These are phyloP conservation scores for Turritis glabra DNA, from an alignment of 345 rosid genomes.

Conservation along the genomic window DNA sequence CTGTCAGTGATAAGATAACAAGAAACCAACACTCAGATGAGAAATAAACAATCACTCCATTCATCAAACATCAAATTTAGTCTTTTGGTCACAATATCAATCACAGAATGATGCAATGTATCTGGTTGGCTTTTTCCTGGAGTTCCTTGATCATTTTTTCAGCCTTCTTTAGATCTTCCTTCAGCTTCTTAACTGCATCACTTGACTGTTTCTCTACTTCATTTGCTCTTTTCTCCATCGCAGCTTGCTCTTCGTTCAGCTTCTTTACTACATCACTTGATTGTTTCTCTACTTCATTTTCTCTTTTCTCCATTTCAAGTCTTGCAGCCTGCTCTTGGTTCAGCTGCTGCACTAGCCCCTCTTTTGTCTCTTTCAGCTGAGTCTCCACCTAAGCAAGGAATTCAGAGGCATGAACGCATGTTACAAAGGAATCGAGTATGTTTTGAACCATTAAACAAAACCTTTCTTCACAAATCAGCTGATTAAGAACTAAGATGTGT, in stretches of 20 bases:
- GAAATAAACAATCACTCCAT: no score
- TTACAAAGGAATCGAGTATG: neutral
- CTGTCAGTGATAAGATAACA: neutral
- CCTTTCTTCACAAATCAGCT: neutral
- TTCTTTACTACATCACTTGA: constrained; percentile 55
- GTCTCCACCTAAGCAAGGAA: constrained; percentile 53
- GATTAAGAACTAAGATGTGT: no score
- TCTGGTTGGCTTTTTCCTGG: constrained; percentile 38
- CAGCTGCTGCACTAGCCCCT: constrained; percentile 59
- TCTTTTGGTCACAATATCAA: neutral
- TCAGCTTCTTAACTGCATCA: neutral
- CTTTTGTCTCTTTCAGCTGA: constrained; percentile 53
- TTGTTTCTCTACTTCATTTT: constrained; percentile 46
- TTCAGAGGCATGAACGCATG: neutral
- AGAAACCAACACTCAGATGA: neutral
- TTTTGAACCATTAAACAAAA: neutral
- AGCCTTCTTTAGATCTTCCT: constrained; percentile 57
- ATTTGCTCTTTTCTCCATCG: constrained; percentile 27
- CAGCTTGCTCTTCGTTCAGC: constrained; percentile 33
- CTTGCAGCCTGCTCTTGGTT: constrained; percentile 73
- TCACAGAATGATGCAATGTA: constrained; percentile 64
- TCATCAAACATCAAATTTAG: neutral
- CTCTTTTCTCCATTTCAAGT: constrained; percentile 51
- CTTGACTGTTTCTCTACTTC: constrained; percentile 38
- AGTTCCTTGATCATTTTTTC: constrained; percentile 26